Base-by-base conservation (phyloP, 768 basidiomycete genomes). In the Tylopilus sp. region DNA sequence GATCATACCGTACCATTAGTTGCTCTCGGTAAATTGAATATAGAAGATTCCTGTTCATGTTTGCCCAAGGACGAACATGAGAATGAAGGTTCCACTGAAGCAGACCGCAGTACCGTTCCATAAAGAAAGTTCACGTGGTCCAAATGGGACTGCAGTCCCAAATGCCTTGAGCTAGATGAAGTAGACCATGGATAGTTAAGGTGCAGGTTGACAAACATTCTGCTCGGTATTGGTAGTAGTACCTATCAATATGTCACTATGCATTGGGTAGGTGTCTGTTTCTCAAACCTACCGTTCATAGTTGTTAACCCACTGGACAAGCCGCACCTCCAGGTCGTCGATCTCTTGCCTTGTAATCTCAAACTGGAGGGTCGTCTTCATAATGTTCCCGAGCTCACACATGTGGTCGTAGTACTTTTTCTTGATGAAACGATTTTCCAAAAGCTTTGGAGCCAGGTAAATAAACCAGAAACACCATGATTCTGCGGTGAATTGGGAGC, bases 401-500 rank as follows among this genome's bases (percentile, higher is more conserved):
- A 56, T 51, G 26, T 62, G 61, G 4, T 19, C 10, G 14, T 60
- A 60, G 28, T 60, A 62, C 22, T 62, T 62, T 2, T 21, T 14
- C 48, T 60, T 0, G n/a, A 2, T 13, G 21, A 60, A 62, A 0
- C 13, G 14, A 10, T 44, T 26, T 38, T 53, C 24, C 1, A 68
- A 10, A 67, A n/a, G 43, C 1, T 37, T 50, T 1, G 62, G 67
- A 3, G 59, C 56, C 1, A 67, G 24, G 17, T 63, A 49, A 0
- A 64, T 19, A 6, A 59, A 52, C 59, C 65, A 70, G 17, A 65
- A 59, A 5, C 46, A 40, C 53, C 56, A 65, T 1, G 56, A 54
- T 48, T 69, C 63, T 0, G 62, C 58, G 2, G 56, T 62, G 14
- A 56, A 63, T 0, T 29, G 19, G 0, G 47, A 55, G 1, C 17